A percentile compares a stretch with the other conserved stretches of the same genome.
phyloP scores from a whole-genome alignment of 495 filamentous ascomycete species.

The Tricharina praecox region DNA sequence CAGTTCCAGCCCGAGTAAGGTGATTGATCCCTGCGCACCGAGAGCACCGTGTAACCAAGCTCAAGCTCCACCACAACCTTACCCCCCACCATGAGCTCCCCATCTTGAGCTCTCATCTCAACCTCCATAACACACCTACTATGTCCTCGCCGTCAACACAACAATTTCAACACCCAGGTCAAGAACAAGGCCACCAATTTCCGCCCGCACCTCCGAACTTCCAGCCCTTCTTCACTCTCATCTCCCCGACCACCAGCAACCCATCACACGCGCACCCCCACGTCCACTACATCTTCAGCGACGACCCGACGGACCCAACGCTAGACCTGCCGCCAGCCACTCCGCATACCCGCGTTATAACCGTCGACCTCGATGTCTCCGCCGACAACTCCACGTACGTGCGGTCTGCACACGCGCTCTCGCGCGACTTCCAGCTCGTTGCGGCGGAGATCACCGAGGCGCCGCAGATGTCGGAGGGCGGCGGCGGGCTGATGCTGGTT shows the following conservation, averaged over 20 bases:
- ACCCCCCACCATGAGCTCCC: no score
- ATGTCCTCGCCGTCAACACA: neutral
- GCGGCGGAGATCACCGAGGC: conserved; percentile 35
- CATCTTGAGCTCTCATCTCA: no score
- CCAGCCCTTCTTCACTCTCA: conserved; percentile 26
- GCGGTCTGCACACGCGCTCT: conserved; percentile 34
- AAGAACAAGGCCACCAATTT: conserved; percentile 5
- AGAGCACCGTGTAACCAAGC: no score
- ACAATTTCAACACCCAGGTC: neutral
- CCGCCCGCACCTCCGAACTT: conserved; percentile 26
- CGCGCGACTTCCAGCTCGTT: conserved; percentile 38
- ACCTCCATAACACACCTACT: neutral
- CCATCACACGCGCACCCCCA: conserved; percentile 54
- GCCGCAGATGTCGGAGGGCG: conserved; percentile 38
- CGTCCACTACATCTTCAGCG: conserved; percentile 79
- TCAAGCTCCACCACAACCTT: no score
- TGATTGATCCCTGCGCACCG: no score
- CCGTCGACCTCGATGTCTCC: conserved; percentile 33
- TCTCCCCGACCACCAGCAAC: conserved; percentile 32
- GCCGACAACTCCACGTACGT: conserved; percentile 21
- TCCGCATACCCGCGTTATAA: conserved; percentile 35
- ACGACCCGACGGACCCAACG: conserved; percentile 53
- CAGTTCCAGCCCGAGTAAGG: no score
- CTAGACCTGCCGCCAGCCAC: conserved; percentile 31
- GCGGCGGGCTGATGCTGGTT: conserved; percentile 43